Evolutionary conservation across 441 rosid genomes (phyloP).

Genomic region (Capsella rubella): DNA sequence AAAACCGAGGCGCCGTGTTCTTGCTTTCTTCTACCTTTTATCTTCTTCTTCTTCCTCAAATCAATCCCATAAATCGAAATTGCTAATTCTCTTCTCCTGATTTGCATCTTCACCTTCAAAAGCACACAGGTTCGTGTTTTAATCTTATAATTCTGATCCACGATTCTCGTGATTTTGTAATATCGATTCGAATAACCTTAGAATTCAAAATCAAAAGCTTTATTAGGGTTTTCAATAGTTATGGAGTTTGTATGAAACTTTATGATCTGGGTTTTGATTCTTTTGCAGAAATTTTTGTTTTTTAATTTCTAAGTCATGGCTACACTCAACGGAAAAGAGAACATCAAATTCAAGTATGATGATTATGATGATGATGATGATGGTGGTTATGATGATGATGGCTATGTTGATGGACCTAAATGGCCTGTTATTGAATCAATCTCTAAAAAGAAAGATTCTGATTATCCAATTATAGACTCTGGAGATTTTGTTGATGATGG

Average conservation of each 20-base stretch:
- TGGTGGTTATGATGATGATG: slow-evolving; percentile 52
- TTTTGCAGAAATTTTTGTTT: slow-evolving; percentile 10
- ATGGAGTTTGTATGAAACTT: not conserved
- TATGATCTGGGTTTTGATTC: not conserved
- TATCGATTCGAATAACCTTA: not conserved
- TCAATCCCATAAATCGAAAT: not conserved
- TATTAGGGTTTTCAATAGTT: not conserved
- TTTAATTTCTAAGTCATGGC: slow-evolving; percentile 51
- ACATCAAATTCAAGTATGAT: slow-evolving; percentile 44
- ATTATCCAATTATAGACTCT: slow-evolving; percentile 51
- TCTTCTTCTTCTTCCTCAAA: slow-evolving; percentile 2
- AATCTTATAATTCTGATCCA: too few relatives aligned
- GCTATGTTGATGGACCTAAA: slow-evolving; percentile 42
- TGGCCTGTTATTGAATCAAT: slow-evolving; percentile 43
- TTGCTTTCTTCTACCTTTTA: slow-evolving; percentile 6
- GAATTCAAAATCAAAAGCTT: slow-evolving; percentile 14
- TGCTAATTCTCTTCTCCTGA: slow-evolving; percentile 1
- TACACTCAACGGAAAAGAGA: slow-evolving; percentile 45
- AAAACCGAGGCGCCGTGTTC: slow-evolving; percentile 33
- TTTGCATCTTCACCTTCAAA: not conserved
- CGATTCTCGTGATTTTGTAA: not conserved
- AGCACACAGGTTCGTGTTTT: slow-evolving; percentile 2
- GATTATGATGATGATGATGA: slow-evolving; percentile 53
- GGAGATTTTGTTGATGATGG: slow-evolving; percentile 64
- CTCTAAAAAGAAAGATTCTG: slow-evolving; percentile 45